phyloP scores from a whole-genome alignment of 2,329 filamentous ascomycete genomes.

The Thelonectria discophora region DNA sequence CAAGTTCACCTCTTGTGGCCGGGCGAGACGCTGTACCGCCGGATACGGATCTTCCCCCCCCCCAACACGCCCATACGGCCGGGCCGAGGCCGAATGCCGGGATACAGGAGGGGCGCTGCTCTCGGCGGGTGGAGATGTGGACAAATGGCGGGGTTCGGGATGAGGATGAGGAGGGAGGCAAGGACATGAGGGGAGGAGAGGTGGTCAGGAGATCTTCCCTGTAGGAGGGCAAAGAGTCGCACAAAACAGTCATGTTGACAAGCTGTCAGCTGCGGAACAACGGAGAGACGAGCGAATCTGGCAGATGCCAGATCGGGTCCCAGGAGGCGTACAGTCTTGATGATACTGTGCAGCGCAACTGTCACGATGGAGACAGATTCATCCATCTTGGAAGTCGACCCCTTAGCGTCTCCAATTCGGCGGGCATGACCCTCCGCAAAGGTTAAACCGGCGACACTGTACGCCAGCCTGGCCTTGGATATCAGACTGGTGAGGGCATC shows the following conservation, averaged over 20 bases:
- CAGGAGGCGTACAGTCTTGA: conserved; percentile 12
- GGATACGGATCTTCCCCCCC: conserved; percentile 18
- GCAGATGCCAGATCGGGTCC: background rate
- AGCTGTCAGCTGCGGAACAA: background rate
- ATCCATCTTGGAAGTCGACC: background rate
- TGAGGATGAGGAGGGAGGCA: background rate
- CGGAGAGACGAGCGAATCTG: background rate
- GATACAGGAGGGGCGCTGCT: conserved; percentile 2
- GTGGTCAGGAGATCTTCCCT: background rate
- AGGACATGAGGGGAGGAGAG: background rate
- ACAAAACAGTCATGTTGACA: background rate
- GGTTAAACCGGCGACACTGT: conserved; percentile 3
- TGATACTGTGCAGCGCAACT: conserved; percentile 10
- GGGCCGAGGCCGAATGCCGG: conserved; percentile 22
- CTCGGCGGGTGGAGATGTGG: conserved; percentile 2
- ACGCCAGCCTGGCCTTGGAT: background rate
- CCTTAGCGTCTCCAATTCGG: background rate
- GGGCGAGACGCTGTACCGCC: conserved; percentile 17
- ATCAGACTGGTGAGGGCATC: background rate
- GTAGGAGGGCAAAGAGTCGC: background rate
- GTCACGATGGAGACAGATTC: background rate
- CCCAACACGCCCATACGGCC: conserved; percentile 14
- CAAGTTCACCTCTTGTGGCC: background rate
- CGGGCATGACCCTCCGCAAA: background rate
- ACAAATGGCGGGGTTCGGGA: background rate